Percentiles rank a stretch among this genome's conserved stretches.
These are phyloP conservation scores for Helenozyma rhizophorensis DNA, from an alignment of 805 yeast genomes.

Conservation along the genomic window DNA sequence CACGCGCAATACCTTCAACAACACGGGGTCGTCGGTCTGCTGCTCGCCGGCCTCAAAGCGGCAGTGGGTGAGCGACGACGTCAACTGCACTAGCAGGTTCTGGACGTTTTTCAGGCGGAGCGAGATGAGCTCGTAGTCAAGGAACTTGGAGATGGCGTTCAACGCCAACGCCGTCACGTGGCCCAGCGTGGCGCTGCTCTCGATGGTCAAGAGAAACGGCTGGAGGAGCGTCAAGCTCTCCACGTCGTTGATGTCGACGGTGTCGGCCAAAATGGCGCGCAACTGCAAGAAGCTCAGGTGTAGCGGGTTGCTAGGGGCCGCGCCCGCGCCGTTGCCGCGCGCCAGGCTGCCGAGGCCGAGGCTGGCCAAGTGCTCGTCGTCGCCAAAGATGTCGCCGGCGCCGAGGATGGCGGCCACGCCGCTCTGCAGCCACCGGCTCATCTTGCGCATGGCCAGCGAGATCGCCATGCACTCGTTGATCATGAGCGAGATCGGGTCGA, in stretches of 20 bases:
- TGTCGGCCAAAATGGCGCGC: conserved; percentile 62
- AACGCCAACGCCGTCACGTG: conserved; percentile 79
- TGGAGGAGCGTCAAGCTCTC: conserved; percentile 73
- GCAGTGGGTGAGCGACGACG: conserved; percentile 82
- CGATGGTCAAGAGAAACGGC: conserved; percentile 82
- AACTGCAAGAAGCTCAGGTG: conserved; percentile 76
- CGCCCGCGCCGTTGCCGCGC: conserved; percentile 25
- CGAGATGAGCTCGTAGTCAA: conserved; percentile 65
- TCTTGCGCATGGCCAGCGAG: conserved; percentile 84
- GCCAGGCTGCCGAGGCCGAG: conserved; percentile 4
- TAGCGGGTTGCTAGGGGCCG: conserved; percentile 47
- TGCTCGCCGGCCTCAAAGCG: conserved; percentile 94
- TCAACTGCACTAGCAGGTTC: conserved; percentile 58
- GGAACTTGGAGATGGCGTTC: conserved; percentile 66
- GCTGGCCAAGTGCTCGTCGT: conserved; percentile 29
- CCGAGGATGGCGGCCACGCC: conserved; percentile 84
- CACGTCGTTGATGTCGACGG: conserved; percentile 46
- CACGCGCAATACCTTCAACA: conserved; percentile 74
- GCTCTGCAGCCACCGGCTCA: conserved; percentile 60
- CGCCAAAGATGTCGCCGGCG: conserved; percentile 52
- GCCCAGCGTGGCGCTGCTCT: conserved; percentile 83
- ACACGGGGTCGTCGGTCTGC: conserved; percentile 84
- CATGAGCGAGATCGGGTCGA: conserved; percentile 77
- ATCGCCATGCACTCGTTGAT: conserved; percentile 85
- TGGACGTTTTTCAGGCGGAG: conserved; percentile 50